Base-by-base conservation (phyloP, 805 yeast species). In the Candida khao-thaluensis region DNA sequence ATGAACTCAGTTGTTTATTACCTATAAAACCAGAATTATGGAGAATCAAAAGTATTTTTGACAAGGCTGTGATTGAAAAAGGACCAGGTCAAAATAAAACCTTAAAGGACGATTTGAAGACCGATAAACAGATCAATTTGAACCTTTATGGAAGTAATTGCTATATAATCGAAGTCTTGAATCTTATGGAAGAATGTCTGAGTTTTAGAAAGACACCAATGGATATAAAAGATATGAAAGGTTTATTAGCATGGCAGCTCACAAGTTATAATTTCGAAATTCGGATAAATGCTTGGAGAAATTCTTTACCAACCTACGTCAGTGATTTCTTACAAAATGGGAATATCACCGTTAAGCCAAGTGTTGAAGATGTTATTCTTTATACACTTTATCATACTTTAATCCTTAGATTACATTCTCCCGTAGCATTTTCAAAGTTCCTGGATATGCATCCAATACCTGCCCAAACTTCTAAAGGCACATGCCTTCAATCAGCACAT, bases 181-280 rank as follows among this genome's bases (percentile, higher is more conserved):
- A 42, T 17, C 35, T 46, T n/a, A 43, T 44, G 47, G 46, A 48
- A 7, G 30, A 40, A 15, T 36, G 42, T 17, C 49, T 34, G 39
- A 25, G 35, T 16, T 48, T 48, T 25, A 27, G 44, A 22, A 38
- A 41, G 16, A 37, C 36, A 14, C 54, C 52, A 2, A 26, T 48
- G 40, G 49, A 44, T 35, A 43, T 50, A 7, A 38, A 41, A 18
- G 48, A 48, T 26, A 37, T 48, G 35, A 38, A 42, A 28, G 44
- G 49, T 16, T 38, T 50, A 12, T 30, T 48, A 7, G 27, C 46
- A 4, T 50, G 54, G 54, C 50, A 48, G 22, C 30, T 50, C 12
- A 42, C 39, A 22, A 48, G 49, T 30, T 47, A 43, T 15, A 45
- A 48, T 17, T 41, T 50, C 17, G 54, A 50, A 10, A 40, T 25